Evolutionary conservation across 257 asterid species (phyloP), one percentile per base, ranked within the genome.

Genomic region (Solanum etuberosum): DNA sequence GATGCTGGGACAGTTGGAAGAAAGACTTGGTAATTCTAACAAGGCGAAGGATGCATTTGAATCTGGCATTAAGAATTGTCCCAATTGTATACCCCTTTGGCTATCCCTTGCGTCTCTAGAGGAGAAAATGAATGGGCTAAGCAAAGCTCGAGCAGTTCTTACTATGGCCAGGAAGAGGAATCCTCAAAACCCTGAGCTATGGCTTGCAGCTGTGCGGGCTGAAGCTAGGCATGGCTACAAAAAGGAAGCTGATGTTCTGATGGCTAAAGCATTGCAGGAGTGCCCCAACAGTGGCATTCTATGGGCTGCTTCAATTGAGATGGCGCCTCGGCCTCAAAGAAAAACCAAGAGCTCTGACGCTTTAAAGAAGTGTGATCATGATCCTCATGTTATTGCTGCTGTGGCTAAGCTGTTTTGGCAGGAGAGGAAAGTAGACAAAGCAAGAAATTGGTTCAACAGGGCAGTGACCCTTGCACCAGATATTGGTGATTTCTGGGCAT

Each of bases 251-350:
- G 99, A 95, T 18, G 91, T 91, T 84, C 83, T 94, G 82, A 94
- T 95, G 98, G 98, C 99, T 0, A 96, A 95, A 93, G 99, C 98
- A 42, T 89, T 95, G 93, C 99, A 96, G 86, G 98, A 93, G 88
- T 96, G 98, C 88, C 97, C 97, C 10, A 93, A 90, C 38, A 93
- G 98, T 29, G 99, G 98, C 18, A 92, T 94, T 57, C 93, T 96
- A 18, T 93, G 98, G 99, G 97, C 98, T 43, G 92, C 94, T 38
- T 89, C 96, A 1, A 90, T 96, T 70, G 98, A 95, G 88, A 95
- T 92, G 93, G 98, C 85, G 81, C 94, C 98, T 85, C 91, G 98
- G 80, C 95, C 97, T 31, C 97, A 95, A 57, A 91, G 93, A 74
- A 96, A 91, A 86, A 92, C 96, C 5, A 92, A 91, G 88, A 91